Conservation (phyloP, 2,329 filamentous ascomycete genomes). For the Calonectria henricotiae region DNA sequence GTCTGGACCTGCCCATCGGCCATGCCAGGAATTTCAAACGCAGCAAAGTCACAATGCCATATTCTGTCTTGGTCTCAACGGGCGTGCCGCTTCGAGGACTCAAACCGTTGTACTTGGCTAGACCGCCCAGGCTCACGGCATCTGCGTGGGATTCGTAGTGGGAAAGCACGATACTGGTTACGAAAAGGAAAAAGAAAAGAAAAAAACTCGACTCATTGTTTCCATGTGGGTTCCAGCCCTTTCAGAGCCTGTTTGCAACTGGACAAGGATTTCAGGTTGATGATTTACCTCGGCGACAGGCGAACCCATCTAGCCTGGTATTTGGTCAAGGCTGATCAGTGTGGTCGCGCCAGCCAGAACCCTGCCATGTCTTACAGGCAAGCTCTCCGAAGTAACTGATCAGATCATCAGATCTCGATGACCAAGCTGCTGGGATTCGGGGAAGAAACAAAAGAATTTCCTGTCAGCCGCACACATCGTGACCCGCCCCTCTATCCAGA, state of each 20-base stretch:
- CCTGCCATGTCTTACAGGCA: not conserved
- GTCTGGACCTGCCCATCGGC: not conserved
- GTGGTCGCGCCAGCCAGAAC: not conserved
- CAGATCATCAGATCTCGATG: not conserved
- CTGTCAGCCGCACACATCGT: not conserved
- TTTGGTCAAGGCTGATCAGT: not conserved
- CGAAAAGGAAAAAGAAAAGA: not conserved
- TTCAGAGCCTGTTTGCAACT: not conserved
- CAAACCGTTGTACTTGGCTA: not conserved
- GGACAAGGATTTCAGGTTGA: not conserved
- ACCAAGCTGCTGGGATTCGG: not conserved
- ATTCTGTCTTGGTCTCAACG: not conserved
- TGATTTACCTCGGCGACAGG: not conserved
- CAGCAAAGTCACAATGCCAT: not conserved
- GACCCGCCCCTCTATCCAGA: too few relatives aligned
- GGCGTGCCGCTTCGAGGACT: not conserved
- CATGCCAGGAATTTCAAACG: not conserved
- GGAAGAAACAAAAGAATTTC: not conserved
- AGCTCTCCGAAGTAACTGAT: not conserved
- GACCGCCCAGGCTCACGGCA: not conserved
- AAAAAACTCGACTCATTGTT: too few relatives aligned
- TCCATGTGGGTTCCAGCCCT: not conserved
- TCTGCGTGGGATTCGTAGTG: too few relatives aligned
- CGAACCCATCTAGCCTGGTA: not conserved
- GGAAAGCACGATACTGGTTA: too few relatives aligned